phyloP scores from a whole-genome alignment of 2,329 filamentous ascomycete species.

The Daldinia sp. region DNA sequence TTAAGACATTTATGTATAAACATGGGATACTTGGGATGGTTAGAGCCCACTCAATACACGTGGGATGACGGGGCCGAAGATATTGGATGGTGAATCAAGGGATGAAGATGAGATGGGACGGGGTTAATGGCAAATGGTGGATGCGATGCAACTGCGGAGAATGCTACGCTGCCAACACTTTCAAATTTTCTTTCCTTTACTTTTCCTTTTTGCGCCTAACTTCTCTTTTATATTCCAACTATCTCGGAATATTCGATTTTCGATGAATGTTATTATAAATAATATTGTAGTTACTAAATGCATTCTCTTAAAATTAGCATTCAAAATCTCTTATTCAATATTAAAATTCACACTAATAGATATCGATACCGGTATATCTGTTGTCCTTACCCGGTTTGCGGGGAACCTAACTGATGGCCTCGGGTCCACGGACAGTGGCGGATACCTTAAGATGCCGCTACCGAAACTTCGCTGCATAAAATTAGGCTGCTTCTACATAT shows the following conservation, averaged over 20 bases:
- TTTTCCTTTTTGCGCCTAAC: not conserved
- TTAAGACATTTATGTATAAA: too few species aligned
- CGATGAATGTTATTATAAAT: too few species aligned
- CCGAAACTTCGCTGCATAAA: not conserved
- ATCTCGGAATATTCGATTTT: too few species aligned
- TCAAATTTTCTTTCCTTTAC: not conserved
- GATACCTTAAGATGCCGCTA: conserved; percentile 3
- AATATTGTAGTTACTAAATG: not conserved
- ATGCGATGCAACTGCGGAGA: conserved; percentile 17
- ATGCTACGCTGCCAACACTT: conserved; percentile 14
- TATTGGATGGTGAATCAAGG: conserved; percentile 8
- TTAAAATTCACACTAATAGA: not conserved
- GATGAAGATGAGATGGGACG: not conserved
- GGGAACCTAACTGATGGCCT: not conserved
- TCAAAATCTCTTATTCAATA: not conserved
- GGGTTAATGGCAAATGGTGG: not conserved
- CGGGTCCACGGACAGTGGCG: not conserved
- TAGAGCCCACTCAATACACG: conserved; percentile 11
- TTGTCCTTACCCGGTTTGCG: not conserved
- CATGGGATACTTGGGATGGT: too few species aligned
- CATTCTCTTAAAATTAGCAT: too few species aligned
- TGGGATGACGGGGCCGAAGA: conserved; percentile 14
- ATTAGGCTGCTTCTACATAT: not conserved
- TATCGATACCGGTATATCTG: not conserved
- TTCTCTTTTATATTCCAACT: too few species aligned